Conservation (phyloP, 2,329 filamentous ascomycete genomes). For the Alternaria conjuncta region DNA sequence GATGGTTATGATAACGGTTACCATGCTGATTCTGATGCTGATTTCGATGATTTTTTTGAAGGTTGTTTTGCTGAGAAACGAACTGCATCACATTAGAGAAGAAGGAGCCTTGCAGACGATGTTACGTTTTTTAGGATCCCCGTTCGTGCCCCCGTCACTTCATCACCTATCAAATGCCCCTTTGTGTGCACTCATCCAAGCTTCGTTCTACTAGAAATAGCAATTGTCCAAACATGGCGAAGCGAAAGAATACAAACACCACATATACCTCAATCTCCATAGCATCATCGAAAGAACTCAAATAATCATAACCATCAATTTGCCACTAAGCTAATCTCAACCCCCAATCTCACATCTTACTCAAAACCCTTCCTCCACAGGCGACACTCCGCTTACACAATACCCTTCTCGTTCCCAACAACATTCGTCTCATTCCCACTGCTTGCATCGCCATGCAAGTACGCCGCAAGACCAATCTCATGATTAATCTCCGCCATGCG, state of each 20-base stretch:
- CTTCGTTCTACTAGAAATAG: no score
- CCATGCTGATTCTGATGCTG: no score
- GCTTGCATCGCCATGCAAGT: slow-evolving; percentile 12
- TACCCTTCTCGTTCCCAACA: slow-evolving; percentile 22
- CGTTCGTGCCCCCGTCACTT: no score
- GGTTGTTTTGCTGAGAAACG: no score
- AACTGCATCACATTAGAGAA: no score
- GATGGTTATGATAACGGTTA: no score
- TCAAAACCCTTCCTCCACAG: neutral
- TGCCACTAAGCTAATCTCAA: neutral
- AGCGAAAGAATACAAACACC: neutral
- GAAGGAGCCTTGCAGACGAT: no score
- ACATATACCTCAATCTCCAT: neutral
- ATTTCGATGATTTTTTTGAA: no score
- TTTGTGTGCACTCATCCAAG: no score
- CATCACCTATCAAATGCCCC: rapidly evolving
- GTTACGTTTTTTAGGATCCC: no score
- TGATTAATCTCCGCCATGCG: slow-evolving; percentile 74
- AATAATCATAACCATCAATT: neutral
- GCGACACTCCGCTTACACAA: neutral
- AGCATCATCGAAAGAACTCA: neutral
- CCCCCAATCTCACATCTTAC: neutral
- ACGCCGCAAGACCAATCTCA: slow-evolving; percentile 68
- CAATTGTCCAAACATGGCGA: neutral
- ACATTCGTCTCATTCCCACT: slow-evolving; percentile 11